Base-by-base conservation (phyloP, 306 rosid genomes). In the Gillenia trifoliata region DNA sequence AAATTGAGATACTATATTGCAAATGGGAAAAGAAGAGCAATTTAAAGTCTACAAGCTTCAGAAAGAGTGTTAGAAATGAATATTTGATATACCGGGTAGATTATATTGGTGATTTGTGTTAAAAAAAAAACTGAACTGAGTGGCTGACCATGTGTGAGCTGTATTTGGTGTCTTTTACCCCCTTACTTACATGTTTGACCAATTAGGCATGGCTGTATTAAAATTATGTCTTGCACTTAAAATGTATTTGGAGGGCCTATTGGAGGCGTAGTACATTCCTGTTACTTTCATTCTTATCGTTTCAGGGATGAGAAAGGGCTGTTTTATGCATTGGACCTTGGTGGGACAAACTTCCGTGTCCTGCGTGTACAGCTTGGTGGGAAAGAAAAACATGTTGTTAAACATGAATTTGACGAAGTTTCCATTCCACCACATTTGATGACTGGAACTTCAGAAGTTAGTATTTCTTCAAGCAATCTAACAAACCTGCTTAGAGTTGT, bases 331-430 rank as follows among this genome's bases (percentile, higher is more conserved):
- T 77, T 95, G 73, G 99, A 95, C 74, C 99, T 95, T 71, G 99
- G 99, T 55, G 99, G 99, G 68, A 95, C 99, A 54, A 95, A 95
- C 81, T 95, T 95, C 52, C 98, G 99, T 16, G 87, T 90, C 68
- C 50, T 95, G 75, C 98, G 99, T 12, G 90, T 92, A 50, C 92
- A 84, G n/a, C 80, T 95, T 82, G 98, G 93, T 68, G 98, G 99
- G 79, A 89, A 81, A 80, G 96, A 79, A 56, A 77, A 83, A 17
- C 92, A 85, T 26, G 89, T 95, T 49, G 76, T 62, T 55, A 77
- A 73, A n/a, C 78, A 81, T 70, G 97, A 90, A 61, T 78, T 79
- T 33, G 82, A 80, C 2, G 98, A 92, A 86, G 99, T 95, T 83
- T 86, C 99, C 30, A 95, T 95, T 83, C 99, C 99, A 78, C 96